These are phyloP conservation scores for Aspergillus sp. DNA, from an alignment of 2,329 filamentous ascomycete genomes.

Conservation along the genomic window DNA sequence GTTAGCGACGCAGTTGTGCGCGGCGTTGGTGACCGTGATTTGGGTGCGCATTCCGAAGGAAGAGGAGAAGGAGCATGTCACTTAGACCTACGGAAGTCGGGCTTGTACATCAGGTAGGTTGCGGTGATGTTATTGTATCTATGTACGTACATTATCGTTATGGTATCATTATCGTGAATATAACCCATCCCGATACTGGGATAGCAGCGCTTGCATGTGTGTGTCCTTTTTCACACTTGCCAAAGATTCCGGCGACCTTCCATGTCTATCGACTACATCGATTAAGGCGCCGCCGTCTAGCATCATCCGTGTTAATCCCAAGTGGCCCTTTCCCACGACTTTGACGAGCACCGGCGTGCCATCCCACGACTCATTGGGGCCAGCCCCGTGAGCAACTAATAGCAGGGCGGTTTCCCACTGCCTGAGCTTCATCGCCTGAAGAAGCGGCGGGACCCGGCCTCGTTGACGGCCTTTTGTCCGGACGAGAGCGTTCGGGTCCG, in stretches of 20 bases:
- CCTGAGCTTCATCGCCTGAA: neutral
- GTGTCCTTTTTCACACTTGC: neutral
- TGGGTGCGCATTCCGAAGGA: slow-evolving; percentile 39
- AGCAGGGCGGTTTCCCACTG: neutral
- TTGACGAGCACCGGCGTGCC: neutral
- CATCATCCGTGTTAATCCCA: neutral
- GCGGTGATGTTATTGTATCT: too few relatives aligned
- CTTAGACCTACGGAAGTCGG: slow-evolving; percentile 1
- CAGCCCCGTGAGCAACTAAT: neutral
- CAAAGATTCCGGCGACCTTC: neutral
- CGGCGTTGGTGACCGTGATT: slow-evolving; percentile 27
- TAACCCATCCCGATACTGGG: too few relatives aligned
- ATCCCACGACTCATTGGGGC: neutral
- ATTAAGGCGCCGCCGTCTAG: neutral
- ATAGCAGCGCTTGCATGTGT: too few relatives aligned
- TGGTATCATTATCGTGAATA: too few relatives aligned
- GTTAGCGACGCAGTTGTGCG: slow-evolving; percentile 27
- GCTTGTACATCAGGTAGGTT: too few relatives aligned
- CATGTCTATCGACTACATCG: neutral
- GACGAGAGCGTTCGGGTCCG: neutral
- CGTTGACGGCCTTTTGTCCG: neutral
- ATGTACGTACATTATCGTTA: too few relatives aligned
- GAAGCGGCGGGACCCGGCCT: neutral
- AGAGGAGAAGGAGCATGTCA: slow-evolving; percentile 28
- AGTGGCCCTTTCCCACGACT: neutral